These are phyloP conservation scores for Pyrus pyrifolia DNA, from an alignment of 306 rosid genomes.

Conservation along the genomic window DNA sequence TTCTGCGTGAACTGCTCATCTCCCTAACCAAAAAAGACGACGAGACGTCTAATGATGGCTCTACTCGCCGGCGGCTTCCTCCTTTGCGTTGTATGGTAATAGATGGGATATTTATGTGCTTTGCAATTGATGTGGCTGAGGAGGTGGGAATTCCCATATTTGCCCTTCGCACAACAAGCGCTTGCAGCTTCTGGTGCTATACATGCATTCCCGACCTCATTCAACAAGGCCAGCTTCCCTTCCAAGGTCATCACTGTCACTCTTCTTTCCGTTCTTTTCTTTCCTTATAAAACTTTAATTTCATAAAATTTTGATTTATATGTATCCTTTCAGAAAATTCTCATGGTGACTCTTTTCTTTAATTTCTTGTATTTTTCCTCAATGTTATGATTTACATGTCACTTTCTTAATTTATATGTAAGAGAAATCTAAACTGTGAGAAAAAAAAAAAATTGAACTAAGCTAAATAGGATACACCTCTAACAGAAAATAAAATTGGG, in stretches of 20 bases:
- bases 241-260: background rate
- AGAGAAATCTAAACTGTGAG: too few species aligned
- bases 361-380: too few species aligned
- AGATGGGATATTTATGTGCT: background rate
- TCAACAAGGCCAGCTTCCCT: constrained; percentile 12
- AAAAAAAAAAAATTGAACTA: too few species aligned
- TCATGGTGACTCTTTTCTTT: too few species aligned
- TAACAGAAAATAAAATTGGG: too few species aligned
- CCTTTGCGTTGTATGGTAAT: background rate
- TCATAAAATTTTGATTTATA: too few species aligned
- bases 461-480: too few species aligned
- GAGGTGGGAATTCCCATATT: background rate
- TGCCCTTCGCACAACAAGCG: background rate
- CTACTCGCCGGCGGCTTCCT: background rate
- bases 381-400: too few species aligned
- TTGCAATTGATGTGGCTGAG: background rate
- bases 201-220: background rate
- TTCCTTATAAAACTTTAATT: background rate
- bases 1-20: background rate
- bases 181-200: background rate
- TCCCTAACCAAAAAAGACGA: background rate
- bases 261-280: background rate
- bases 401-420: too few species aligned
- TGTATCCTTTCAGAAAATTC: too few species aligned
- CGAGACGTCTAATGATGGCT: background rate